Base-by-base conservation (phyloP, 805 yeast genomes). In the Ogataea thermomethanolica region DNA sequence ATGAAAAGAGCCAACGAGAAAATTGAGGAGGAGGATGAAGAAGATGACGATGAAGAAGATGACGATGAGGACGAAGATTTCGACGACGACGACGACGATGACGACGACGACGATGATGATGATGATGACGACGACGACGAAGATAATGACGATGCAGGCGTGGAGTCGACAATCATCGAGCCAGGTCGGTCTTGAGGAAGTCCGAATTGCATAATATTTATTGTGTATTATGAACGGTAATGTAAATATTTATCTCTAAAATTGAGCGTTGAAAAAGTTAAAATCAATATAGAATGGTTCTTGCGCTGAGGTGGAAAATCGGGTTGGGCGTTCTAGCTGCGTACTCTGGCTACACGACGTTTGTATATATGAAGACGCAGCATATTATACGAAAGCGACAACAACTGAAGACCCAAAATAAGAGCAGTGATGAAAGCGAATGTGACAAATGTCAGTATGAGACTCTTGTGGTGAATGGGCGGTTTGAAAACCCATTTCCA, bases 401-500 rank as follows among this genome's bases (percentile, higher is more conserved):
- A 17, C 38, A 42, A 21, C 36, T 34, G 15, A 46, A 34, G 24
- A 38, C 34, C 17, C 46, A 34, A 37, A 31, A 39, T 20, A 29
- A 30, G 33, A 25, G 12, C 17, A 9, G 31, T 25, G 37, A 38
- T 24, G 22, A 41, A 15, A 29, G 43, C 39, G 23, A 39, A 3
- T 37, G 34, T 24, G 33, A 31, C 6, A 12, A 25, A 20, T 46
- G 49, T 29, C 27, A 70, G 48, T 79, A 68, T 46, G 61, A 66
- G 3, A 66, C 78, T 2, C 53, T 81, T 44, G 65, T 66, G n/a
- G 65, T 87, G 1, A 73, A 75, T 13, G 96, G 97, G 8, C 69
- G 89, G 51, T 91, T 77, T 64, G 93, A 87, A 43, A 91, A 91
- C 54, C 98, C 98, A 2, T 91, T 91, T 58, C 73, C 74, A 12